Evolutionary conservation across 2,329 filamentous ascomycete genomes (phyloP), one percentile per base, ranked within the genome.

Genomic region (Aaosphaeria pasadenensis): DNA sequence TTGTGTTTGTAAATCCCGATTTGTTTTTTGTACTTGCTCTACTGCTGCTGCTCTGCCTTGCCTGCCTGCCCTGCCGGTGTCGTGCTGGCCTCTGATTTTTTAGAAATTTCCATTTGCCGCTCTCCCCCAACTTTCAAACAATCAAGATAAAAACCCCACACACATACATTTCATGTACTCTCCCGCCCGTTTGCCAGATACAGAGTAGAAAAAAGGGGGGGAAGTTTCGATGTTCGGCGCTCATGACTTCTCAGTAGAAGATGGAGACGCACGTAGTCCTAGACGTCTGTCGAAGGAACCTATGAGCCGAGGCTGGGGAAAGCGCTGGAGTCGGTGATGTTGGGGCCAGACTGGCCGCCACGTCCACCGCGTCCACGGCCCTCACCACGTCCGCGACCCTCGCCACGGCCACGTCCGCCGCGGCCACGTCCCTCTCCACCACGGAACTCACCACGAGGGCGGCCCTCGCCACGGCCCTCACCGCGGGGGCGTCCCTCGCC

Each of bases 231-330:
- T 45, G 45, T 49, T 24, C 17, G 17, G 17, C 17, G 3, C 17
- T 24, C 17, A 24, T 24, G 17, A 24, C 17, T 24, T 24, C 17
- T 24, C 17, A 24, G 17, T 3, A 3, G 17, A 24, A 24, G 17
- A 24, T 24, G 17, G 3, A 24, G 40, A 58, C 52, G 55, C 50
- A 40, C 39, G 45, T 58, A 41, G 48, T 55, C 55, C 56, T 60
- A 55, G 48, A 29, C 39, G 43, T 43, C 3, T 24, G 55, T 60
- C 52, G 56, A 56, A 39, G 42, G 52, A 45, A 24, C 17, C 57
- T 75, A 75, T 60, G 69, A 60, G 62, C 77, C 78, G 56, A 81
- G 67, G 69, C 71, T 77, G 47, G 78, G 78, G 74, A 81, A 81
- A 55, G 77, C 77, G 53, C 63, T 74, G 56, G 69, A 64, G 67